phyloP scores from a whole-genome alignment of 176 grass and related monocot genomes.

The Bromus sterilis region DNA sequence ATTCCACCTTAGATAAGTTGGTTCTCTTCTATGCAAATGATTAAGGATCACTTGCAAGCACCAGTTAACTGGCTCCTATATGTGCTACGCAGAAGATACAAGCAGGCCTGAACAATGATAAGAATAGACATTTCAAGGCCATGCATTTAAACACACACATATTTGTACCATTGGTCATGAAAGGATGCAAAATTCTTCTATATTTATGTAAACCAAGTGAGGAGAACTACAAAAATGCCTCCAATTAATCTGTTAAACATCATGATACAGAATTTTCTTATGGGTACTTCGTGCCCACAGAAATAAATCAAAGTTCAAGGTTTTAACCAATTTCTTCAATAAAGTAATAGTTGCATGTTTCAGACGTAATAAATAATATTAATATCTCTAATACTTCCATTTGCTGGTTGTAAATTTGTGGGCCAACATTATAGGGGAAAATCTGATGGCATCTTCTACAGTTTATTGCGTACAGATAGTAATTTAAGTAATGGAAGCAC shows the following conservation, averaged over 20 bases:
- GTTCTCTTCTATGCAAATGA: background rate
- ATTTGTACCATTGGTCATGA: background rate
- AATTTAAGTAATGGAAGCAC: background rate
- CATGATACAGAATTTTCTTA: background rate
- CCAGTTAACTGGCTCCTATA: background rate
- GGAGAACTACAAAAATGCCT: background rate
- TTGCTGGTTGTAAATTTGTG: background rate
- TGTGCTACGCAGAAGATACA: background rate
- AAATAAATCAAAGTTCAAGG: background rate
- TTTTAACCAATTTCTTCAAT: background rate
- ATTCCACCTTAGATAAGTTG: background rate
- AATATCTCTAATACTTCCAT: background rate
- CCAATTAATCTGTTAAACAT: background rate
- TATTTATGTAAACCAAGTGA: background rate
- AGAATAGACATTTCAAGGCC: constrained; percentile 1
- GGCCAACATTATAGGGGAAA: background rate
- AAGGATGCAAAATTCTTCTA: constrained; percentile 6
- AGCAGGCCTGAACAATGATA: background rate
- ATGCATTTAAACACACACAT: background rate
- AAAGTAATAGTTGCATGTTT: background rate
- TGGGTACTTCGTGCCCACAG: background rate
- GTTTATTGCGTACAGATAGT: background rate
- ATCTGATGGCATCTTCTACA: background rate
- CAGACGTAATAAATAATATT: background rate
- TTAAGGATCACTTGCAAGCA: constrained; percentile 3